Conservation (phyloP, 2,329 filamentous ascomycete genomes). For the Chrysosporium keratinophilum region DNA sequence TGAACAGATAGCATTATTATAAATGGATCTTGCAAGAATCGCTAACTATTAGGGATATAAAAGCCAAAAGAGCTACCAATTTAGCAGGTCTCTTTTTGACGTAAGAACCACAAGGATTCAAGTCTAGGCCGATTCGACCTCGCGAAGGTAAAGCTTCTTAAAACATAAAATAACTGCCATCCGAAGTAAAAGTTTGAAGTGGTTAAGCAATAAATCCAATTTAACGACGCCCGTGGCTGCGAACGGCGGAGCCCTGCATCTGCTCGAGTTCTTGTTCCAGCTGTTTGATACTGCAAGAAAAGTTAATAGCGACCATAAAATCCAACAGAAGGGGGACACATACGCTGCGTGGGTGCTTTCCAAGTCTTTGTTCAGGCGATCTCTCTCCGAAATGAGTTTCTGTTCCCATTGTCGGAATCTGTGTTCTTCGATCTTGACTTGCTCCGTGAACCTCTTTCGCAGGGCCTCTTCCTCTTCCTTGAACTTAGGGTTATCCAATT, state of each 20-base stretch:
- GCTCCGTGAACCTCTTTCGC: constrained; percentile 97
- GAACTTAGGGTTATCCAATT: constrained; percentile 99
- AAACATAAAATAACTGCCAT: constrained; percentile 35
- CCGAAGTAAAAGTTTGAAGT: constrained; percentile 10
- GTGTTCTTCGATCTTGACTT: constrained; percentile 99
- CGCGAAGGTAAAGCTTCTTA: constrained; percentile 30
- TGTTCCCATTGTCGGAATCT: constrained; percentile 99
- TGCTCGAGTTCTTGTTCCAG: constrained; percentile 79
- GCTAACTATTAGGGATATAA: constrained; percentile 16
- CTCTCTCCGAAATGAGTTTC: constrained; percentile 97
- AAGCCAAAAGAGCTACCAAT: background rate
- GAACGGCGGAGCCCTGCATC: constrained; percentile 81
- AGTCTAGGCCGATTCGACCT: constrained; percentile 2
- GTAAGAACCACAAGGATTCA: constrained; percentile 1
- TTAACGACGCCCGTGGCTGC: constrained; percentile 88
- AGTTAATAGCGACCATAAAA: constrained; percentile 22
- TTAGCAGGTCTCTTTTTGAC: background rate
- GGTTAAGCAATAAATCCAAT: constrained; percentile 2
- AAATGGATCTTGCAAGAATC: constrained; percentile 14
- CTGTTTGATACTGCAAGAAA: constrained; percentile 38
- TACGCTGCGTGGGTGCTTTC: constrained; percentile 85
- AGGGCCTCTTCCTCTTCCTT: constrained; percentile 99
- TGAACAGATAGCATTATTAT: constrained; percentile 11
- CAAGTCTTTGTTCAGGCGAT: constrained; percentile 98
- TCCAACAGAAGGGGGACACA: constrained; percentile 18